These are phyloP conservation scores for Colletotrichum neosansevieriae DNA, from an alignment of 2,329 filamentous ascomycete species.

Conservation along the genomic window DNA sequence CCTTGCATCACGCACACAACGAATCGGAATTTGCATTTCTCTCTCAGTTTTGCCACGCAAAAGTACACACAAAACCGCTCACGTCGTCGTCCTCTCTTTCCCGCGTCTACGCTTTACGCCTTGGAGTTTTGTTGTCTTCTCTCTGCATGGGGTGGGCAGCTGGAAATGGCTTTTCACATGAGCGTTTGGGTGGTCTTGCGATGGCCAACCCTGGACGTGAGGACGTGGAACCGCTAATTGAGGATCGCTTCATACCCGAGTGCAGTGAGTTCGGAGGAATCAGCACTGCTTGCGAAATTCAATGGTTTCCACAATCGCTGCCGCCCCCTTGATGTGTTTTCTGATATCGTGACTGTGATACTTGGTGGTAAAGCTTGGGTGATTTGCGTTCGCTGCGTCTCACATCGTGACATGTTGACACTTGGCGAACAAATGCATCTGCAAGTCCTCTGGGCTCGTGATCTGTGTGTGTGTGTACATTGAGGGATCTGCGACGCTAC, in stretches of 20 bases:
- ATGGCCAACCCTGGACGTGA: slow-evolving; percentile 60
- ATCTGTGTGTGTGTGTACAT: slow-evolving; percentile 7
- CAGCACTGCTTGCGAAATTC: slow-evolving; percentile 70
- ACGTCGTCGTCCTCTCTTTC: slow-evolving; percentile 19
- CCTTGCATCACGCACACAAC: slow-evolving; percentile 69
- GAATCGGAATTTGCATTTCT: slow-evolving; percentile 50
- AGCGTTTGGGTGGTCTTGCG: slow-evolving; percentile 59
- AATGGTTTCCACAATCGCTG: slow-evolving; percentile 60
- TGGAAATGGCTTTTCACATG: slow-evolving; percentile 69
- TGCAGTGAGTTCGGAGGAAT: slow-evolving; percentile 61
- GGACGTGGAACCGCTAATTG: slow-evolving; percentile 73
- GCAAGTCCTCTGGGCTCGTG: neutral
- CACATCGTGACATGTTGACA: neutral
- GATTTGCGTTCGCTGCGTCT: neutral
- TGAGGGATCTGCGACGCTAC: slow-evolving; percentile 17
- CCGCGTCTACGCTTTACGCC: slow-evolving; percentile 19
- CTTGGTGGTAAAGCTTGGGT: no score
- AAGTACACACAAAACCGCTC: slow-evolving; percentile 46
- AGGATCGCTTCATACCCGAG: slow-evolving; percentile 72
- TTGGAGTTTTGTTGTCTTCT: slow-evolving; percentile 40
- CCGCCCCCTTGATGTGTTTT: neutral
- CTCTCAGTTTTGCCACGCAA: slow-evolving; percentile 46
- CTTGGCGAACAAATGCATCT: neutral
- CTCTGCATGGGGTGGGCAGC: slow-evolving; percentile 68
- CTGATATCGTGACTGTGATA: slow-evolving; percentile 6